Conservation (phyloP, 257 asterid genomes). For the Solanum arcanum region DNA sequence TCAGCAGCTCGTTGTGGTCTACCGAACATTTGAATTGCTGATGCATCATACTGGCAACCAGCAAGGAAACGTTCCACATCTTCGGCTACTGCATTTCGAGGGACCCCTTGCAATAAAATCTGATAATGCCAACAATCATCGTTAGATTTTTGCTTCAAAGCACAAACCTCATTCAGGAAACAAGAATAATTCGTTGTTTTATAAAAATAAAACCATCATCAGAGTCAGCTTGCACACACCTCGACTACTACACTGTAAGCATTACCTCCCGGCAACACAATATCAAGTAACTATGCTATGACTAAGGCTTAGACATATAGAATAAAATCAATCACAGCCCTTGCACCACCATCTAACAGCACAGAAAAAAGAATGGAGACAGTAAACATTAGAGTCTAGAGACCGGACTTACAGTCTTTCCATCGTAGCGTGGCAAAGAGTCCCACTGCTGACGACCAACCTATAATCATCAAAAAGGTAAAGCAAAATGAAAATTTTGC, state of each 20-base stretch:
- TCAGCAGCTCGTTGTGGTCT: conserved; percentile 25
- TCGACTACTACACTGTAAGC: not conserved
- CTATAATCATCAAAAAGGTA: conserved; percentile 26
- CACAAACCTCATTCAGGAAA: not conserved
- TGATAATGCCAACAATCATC: conserved; percentile 4
- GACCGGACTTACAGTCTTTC: conserved; percentile 64
- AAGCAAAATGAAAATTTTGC: not conserved
- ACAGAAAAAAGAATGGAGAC: not conserved
- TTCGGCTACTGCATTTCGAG: conserved; percentile 51
- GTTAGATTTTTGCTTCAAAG: not conserved
- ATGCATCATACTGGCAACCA: conserved; percentile 60
- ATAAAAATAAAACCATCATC: not conserved
- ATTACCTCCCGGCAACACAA: not conserved
- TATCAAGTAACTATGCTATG: not conserved
- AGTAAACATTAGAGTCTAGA: not conserved
- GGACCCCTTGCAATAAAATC: conserved; percentile 57
- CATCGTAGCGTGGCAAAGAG: conserved; percentile 35
- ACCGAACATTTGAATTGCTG: conserved; percentile 27
- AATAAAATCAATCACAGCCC: not conserved
- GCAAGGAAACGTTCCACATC: conserved; percentile 76
- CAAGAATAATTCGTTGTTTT: not conserved
- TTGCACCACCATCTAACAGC: not conserved
- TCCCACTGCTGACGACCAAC: conserved; percentile 49
- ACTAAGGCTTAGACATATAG: not conserved
- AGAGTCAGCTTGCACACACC: not conserved